These are phyloP conservation scores for Physcomitrium patens DNA, from an alignment of 225 moss, liverwort and hornwort species.

Conservation along the genomic window DNA sequence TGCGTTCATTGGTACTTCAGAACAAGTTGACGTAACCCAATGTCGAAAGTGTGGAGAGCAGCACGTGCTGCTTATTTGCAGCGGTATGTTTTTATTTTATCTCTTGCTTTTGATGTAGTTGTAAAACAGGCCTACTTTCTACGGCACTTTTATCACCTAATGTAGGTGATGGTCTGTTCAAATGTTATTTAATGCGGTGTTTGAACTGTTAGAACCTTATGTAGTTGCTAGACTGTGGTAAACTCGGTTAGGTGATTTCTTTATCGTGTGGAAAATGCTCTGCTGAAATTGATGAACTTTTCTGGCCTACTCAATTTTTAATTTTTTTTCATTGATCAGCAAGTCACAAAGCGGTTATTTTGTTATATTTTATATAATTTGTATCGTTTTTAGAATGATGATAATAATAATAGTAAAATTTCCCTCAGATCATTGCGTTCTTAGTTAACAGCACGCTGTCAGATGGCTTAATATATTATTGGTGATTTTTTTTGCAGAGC, in stretches of 20 bases:
- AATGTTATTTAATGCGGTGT: constrained; percentile 1
- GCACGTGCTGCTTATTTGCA: constrained; percentile 53
- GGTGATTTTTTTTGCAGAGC: constrained; percentile 43
- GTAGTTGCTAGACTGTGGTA: background rate
- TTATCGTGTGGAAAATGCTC: too few species aligned
- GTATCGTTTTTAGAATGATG: too few species aligned
- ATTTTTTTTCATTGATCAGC: too few species aligned
- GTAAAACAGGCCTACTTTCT: constrained; percentile 1
- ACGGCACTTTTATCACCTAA: background rate
- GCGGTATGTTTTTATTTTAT: constrained; percentile 37
- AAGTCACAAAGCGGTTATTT: too few species aligned
- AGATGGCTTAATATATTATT: background rate
- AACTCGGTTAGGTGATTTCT: too few species aligned
- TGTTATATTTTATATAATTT: too few species aligned
- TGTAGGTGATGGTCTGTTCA: background rate
- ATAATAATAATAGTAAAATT: background rate
- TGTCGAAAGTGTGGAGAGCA: constrained; percentile 71
- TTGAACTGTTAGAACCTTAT: constrained; percentile 18
- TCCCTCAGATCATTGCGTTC: background rate
- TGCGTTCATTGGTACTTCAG: constrained; percentile 26
- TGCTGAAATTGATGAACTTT: too few species aligned
- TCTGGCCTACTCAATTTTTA: too few species aligned
- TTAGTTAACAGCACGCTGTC: background rate
- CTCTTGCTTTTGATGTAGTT: constrained; percentile 8
- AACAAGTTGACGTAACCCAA: constrained; percentile 33